Conservation (phyloP, 176 grass and related monocot genomes). For the Cymbopogon citratus region DNA sequence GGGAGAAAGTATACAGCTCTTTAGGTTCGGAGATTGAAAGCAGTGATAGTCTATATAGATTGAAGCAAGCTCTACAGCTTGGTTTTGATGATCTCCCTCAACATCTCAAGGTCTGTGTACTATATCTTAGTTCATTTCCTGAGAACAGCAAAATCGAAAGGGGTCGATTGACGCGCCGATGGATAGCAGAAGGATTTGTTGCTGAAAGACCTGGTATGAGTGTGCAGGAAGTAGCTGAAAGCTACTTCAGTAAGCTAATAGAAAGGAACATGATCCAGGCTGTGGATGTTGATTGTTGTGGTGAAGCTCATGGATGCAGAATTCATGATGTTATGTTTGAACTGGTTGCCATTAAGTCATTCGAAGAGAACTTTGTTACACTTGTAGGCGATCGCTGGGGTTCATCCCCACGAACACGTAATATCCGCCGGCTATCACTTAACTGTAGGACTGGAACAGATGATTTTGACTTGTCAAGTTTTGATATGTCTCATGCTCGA, state of each 20-base stretch:
- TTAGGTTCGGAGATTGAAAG: not conserved
- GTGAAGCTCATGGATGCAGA: not conserved
- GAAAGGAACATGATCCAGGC: slow-evolving; percentile 28
- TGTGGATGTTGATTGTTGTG: slow-evolving; percentile 11
- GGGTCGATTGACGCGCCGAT: slow-evolving; percentile 22
- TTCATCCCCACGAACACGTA: not conserved
- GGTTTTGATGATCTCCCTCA: slow-evolving; percentile 29
- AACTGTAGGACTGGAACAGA: not conserved
- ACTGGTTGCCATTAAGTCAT: not conserved
- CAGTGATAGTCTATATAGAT: not conserved
- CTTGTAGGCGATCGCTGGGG: not conserved
- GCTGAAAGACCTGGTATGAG: not conserved
- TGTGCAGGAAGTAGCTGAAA: not conserved
- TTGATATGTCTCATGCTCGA: not conserved
- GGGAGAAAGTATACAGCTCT: not conserved
- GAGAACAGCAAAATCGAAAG: not conserved
- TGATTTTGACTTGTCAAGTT: not conserved
- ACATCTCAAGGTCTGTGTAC: slow-evolving; percentile 23
- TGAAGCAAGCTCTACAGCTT: not conserved
- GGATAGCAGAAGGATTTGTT: slow-evolving; percentile 41
- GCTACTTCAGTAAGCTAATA: slow-evolving; percentile 18
- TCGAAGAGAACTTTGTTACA: not conserved
- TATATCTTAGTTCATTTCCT: slow-evolving; percentile 29
- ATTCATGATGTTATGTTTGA: slow-evolving; percentile 35
- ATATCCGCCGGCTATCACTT: not conserved